Conservation (phyloP, 1,284 basidiomycete genomes). For the Apiotrichum sp. region DNA sequence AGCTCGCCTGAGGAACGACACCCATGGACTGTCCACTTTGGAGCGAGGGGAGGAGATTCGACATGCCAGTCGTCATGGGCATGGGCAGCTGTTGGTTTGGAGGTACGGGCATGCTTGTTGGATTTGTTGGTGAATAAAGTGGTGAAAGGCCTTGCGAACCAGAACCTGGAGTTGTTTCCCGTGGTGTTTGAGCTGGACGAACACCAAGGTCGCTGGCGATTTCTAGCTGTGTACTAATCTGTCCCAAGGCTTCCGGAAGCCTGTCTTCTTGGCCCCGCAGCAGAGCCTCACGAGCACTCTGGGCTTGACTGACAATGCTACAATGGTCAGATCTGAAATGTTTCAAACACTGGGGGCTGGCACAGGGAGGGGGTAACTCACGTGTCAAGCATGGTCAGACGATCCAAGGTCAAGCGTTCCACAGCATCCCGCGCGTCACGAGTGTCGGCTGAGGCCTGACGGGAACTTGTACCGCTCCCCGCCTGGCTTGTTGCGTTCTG, state of each 20-base stretch:
- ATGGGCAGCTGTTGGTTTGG: neutral
- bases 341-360: neutral
- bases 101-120: conserved; percentile 4
- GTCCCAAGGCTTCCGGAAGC: conserved; percentile 32
- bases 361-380: conserved; percentile 16
- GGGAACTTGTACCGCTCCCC: neutral
- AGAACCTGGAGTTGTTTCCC: conserved; percentile 22
- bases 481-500: neutral
- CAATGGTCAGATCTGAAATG: neutral
- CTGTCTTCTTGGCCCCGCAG: conserved; percentile 33
- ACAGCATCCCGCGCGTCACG: conserved; percentile 23
- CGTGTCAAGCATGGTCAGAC: conserved; percentile 35
- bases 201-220: conserved; percentile 37
- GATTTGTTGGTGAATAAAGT: conserved; percentile 16
- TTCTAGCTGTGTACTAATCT: conserved; percentile 39
- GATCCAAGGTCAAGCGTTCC: conserved; percentile 16
- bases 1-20: neutral
- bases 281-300: conserved; percentile 35
- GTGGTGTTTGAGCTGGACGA: conserved; percentile 28
- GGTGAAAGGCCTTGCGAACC: conserved; percentile 32
- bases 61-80: neutral
- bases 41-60: conserved; percentile 26
- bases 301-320: conserved; percentile 38
- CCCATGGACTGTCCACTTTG: conserved; percentile 20
- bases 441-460: neutral